phyloP scores from a whole-genome alignment of 768 basidiomycete species.

The Panellus pusillus region DNA sequence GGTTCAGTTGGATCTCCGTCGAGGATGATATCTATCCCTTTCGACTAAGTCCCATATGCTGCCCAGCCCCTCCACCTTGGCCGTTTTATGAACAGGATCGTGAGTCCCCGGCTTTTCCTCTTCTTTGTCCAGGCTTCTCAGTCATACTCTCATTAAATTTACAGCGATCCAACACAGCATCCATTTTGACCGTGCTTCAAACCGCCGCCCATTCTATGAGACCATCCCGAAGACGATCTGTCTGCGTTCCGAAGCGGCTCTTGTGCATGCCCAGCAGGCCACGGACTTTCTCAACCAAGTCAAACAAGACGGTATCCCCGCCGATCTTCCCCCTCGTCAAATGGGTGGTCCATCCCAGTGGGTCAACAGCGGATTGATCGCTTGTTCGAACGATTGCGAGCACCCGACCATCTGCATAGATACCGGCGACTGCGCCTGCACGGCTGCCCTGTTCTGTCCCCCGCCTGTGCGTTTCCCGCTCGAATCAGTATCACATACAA shows the following conservation, averaged over 20 bases:
- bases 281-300: neutral
- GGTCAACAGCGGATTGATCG: neutral
- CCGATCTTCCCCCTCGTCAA: neutral
- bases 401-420: constrained; percentile 6
- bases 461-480: neutral
- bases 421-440: constrained; percentile 2
- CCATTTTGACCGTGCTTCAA: neutral
- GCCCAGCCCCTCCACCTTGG: constrained; percentile 1
- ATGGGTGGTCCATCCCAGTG: neutral
- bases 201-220: neutral
- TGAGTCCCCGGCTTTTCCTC: neutral
- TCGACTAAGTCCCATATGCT: constrained; percentile 2
- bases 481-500: neutral
- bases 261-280: neutral
- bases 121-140: too few relatives aligned
- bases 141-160: neutral
- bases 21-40: neutral
- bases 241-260: neutral
- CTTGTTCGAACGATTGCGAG: constrained; percentile 6
- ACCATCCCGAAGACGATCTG: constrained; percentile 2
- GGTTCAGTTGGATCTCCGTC: neutral
- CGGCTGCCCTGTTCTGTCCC: neutral
- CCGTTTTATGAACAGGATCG: constrained; percentile 8
- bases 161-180: constrained; percentile 4
- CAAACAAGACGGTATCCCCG: neutral